Base-by-base conservation (phyloP, 202 grass and related monocot genomes). In the Elaeis oleifera region DNA sequence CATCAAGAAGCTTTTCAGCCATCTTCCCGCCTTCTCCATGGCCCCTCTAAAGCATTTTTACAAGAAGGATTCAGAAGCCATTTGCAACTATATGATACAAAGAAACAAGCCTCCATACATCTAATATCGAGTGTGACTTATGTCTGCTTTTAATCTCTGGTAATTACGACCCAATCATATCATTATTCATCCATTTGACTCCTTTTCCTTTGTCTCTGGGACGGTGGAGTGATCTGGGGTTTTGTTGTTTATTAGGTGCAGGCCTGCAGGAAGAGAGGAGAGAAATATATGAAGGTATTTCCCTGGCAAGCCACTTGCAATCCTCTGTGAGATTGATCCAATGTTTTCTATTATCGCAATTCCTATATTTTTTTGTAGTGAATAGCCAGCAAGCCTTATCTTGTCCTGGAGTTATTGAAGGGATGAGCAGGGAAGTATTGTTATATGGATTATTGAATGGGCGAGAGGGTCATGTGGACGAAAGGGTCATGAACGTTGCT, bases 1-100 rank as follows among this genome's bases (percentile, higher is more conserved):
- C 3, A 19, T 63, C 70, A 73, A 63, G 18, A 73, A 63, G 59
- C 26, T 63, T 48, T 50, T 73, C 3, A 73, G 5, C 70, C 70
- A 73, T 63, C 63, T 62, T 15, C 59, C 59, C 54, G 70, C 50
- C 59, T 63, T 73, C 28, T 29, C 50, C 70, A 73, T 73, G 44
- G 28, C 24, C 23, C 48, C 18, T 50, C 23, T 7, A 50, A 7
- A 25, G 23, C 48, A 23, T 55, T 29, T 59, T 54, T 28, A 49
- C 50, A 51, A 28, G 1, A 50, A 72, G 44, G 1, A 11, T 22
- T 54, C 26, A 23, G 28, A 27, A 20, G 50, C 21, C 59, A 39
- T 39, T 48, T 4, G 52, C 26, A 54, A 14, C 28, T 55, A 24
- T 19, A 48, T 21, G 20, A 63, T 27, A 32, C 70, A 63, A 63